phyloP scores from a whole-genome alignment of 345 rosid species.

The Populus simonii region DNA sequence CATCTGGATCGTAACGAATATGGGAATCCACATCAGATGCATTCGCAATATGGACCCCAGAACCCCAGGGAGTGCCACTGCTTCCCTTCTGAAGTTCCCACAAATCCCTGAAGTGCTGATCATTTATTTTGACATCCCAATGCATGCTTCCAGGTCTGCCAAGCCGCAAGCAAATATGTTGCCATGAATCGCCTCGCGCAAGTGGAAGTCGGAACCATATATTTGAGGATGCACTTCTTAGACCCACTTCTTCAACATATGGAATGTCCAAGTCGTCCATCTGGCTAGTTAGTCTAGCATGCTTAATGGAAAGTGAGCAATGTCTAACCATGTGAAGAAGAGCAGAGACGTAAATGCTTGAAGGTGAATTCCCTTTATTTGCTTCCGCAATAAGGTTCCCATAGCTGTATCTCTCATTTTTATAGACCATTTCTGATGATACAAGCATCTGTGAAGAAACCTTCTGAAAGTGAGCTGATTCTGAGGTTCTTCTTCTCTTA shows the following conservation, averaged over 20 bases:
- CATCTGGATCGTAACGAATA: constrained; percentile 90
- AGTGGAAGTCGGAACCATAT: constrained; percentile 97
- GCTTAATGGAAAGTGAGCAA: constrained; percentile 85
- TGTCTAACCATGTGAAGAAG: constrained; percentile 93
- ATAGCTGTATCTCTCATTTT: constrained; percentile 58
- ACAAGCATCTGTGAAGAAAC: constrained; percentile 40
- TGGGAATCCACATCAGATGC: constrained; percentile 92
- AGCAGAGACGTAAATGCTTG: constrained; percentile 77
- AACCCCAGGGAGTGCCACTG: constrained; percentile 74
- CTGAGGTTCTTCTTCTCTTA: constrained; percentile 59
- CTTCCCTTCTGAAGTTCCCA: constrained; percentile 98
- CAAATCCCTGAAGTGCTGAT: constrained; percentile 92
- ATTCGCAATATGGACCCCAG: constrained; percentile 90
- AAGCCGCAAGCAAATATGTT: constrained; percentile 88
- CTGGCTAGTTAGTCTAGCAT: constrained; percentile 93
- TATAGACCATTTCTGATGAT: constrained; percentile 41
- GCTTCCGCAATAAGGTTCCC: constrained; percentile 88
- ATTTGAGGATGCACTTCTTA: constrained; percentile 69
- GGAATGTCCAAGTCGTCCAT: constrained; percentile 88
- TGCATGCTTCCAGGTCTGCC: constrained; percentile 97
- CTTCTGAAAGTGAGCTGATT: constrained; percentile 32
- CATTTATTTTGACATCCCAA: constrained; percentile 98
- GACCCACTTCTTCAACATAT: constrained; percentile 84
- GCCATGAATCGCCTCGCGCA: constrained; percentile 81
- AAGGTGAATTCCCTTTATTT: constrained; percentile 84